Base-by-base conservation (phyloP, 176 grass and related monocot genomes). In the Microstegium vimineum region DNA sequence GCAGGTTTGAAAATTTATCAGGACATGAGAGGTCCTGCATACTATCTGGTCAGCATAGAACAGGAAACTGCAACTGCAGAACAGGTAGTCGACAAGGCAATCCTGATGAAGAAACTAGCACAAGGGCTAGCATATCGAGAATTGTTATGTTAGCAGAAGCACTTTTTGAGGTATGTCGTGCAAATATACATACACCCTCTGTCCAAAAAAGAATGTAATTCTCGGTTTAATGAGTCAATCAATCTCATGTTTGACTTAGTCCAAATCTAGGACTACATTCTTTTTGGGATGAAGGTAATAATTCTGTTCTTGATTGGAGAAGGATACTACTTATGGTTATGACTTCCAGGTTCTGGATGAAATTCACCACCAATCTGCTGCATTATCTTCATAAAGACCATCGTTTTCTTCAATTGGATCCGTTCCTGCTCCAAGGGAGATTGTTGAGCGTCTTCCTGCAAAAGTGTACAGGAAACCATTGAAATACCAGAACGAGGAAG, bases 101-200 rank as follows among this genome's bases (percentile, higher is more conserved):
- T 92, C 79, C 92, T 88, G 93, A 91, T 85, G 92, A 98, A 84
- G 89, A 95, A 74, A 88, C 89, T 16, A 65, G 82, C 79, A 87
- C 93, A 38, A 89, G 93, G 35, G 82, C 90, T 66, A 94, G 95
- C 84, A 98, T 98, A 90, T 98, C 95, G 63, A 91, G 95, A 84
- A 98, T 98, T 82, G 93, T 98, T 69, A 92, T 98, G 89, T 80
- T 98, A 82, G 95, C 90, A 83, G 95, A 98, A 86, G 90, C 95
- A 61, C 89, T 95, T 77, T 98, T 98, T 64, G 93, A 98, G 95
- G 95, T 98, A 95, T 51, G 75, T 67, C 3, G 6, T 79, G 22
- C 38, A 45, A 35, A 5, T 62, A 72, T 73, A 82, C 51, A 13
- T 87, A 78, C 30, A 71, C 20, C 8, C 22, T 25, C 54, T 59